phyloP scores from a whole-genome alignment of 306 rosid species.

The Fagus crenata region DNA sequence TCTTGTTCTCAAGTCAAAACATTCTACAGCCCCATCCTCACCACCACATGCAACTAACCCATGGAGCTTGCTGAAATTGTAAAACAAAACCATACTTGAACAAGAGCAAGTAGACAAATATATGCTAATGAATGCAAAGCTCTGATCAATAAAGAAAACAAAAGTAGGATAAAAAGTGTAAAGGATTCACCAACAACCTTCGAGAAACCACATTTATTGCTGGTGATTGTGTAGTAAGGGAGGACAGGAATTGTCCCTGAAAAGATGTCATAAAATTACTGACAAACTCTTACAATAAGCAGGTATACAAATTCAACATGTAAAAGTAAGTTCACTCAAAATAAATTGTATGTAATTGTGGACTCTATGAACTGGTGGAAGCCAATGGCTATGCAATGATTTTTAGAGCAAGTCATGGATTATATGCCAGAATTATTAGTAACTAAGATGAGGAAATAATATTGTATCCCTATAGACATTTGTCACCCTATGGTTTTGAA shows the following conservation, averaged over 20 bases:
- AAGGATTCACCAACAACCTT: conserved; percentile 53
- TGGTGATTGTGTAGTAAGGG: conserved; percentile 77
- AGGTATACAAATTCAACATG: conserved; percentile 6
- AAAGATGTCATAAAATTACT: conserved; percentile 10
- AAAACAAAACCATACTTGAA: conserved; percentile 23
- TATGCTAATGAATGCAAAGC: not conserved
- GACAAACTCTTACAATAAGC: conserved; percentile 9
- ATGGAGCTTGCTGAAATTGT: conserved; percentile 72
- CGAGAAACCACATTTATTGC: conserved; percentile 87
- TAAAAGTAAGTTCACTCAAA: conserved; percentile 6
- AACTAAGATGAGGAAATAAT: not conserved
- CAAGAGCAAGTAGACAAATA: conserved; percentile 6
- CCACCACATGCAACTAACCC: conserved; percentile 97
- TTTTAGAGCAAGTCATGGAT: not conserved
- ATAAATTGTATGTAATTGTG: not conserved
- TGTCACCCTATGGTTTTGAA: not conserved
- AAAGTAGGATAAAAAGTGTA: conserved; percentile 25
- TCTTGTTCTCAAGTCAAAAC: conserved; percentile 79
- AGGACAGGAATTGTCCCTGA: conserved; percentile 85
- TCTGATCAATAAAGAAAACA: conserved; percentile 27
- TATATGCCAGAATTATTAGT: not conserved
- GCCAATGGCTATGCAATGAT: not conserved
- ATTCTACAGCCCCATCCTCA: conserved; percentile 92
- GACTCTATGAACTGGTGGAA: not conserved
- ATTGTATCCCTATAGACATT: not conserved